Conservation (phyloP, 148 eudicot species). For the Vaccinium corymbosum region DNA sequence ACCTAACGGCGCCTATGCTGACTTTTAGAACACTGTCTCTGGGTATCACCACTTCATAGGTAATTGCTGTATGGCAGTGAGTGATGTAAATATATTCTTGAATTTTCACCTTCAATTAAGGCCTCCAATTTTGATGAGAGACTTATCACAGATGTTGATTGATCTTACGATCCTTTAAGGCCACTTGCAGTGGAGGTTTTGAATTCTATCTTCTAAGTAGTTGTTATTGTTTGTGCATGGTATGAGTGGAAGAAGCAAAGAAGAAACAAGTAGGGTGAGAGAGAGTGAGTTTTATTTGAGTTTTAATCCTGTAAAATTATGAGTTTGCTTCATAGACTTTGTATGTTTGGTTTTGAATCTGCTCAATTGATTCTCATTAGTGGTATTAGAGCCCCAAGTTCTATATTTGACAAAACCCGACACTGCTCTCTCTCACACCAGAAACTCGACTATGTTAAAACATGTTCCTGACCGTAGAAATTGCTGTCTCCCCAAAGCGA, state of each 20-base stretch:
- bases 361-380: background rate
- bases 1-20: too few relatives aligned
- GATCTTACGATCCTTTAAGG: background rate
- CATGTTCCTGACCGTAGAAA: background rate
- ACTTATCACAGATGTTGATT: background rate
- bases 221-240: too few relatives aligned
- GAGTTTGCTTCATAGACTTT: background rate
- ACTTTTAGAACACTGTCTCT: background rate
- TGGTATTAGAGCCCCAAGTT: background rate
- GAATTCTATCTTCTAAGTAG: too few relatives aligned
- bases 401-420: background rate
- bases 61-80: background rate
- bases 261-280: too few relatives aligned
- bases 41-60: background rate
- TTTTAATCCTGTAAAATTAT: too few relatives aligned
- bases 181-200: background rate
- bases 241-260: too few relatives aligned
- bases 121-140: background rate
- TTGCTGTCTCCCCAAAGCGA: background rate
- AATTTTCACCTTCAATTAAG: background rate
- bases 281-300: too few relatives aligned
- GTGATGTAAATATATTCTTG: background rate
- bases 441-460: background rate
- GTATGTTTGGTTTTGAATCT: background rate
- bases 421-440: background rate